A percentile compares a stretch with the other conserved stretches of the same genome.
Evolutionary conservation across 306 rosid genomes (phyloP).

Genomic region (Cucurbita pepo): DNA sequence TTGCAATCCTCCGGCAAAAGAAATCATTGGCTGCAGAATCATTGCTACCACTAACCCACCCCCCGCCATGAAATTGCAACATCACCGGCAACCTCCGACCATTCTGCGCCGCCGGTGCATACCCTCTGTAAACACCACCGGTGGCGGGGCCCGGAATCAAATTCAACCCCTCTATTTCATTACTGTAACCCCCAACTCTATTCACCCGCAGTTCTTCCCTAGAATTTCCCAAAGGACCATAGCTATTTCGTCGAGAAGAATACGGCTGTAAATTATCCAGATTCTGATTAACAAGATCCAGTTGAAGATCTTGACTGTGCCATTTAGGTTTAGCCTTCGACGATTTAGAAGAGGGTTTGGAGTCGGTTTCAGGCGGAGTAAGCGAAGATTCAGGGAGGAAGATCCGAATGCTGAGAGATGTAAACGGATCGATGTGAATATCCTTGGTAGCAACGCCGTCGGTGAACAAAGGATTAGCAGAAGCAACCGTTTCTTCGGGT

Average conservation of each 20-base stretch:
- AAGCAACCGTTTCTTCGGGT: slow-evolving; percentile 57
- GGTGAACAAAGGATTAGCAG: slow-evolving; percentile 55
- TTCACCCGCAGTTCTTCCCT: slow-evolving; percentile 31
- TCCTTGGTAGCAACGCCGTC: slow-evolving; percentile 96
- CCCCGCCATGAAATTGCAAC: slow-evolving; percentile 93
- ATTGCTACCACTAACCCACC: slow-evolving; percentile 93
- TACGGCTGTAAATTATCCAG: not conserved
- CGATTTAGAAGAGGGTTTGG: slow-evolving; percentile 23
- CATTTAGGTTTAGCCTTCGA: slow-evolving; percentile 13
- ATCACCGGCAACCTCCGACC: slow-evolving; percentile 55
- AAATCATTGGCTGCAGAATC: slow-evolving; percentile 67
- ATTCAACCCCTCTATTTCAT: slow-evolving; percentile 41
- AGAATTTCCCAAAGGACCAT: slow-evolving; percentile 13
- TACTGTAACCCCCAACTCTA: slow-evolving; percentile 20
- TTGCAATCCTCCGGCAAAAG: slow-evolving; percentile 72
- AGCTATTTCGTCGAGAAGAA: slow-evolving; percentile 36
- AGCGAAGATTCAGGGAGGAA: slow-evolving; percentile 91
- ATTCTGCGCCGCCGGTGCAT: slow-evolving; percentile 32
- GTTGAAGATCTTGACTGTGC: slow-evolving; percentile 16
- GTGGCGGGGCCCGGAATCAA: slow-evolving; percentile 19
- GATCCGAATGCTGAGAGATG: slow-evolving; percentile 70
- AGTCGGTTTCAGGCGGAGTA: slow-evolving; percentile 33
- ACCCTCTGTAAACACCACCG: slow-evolving; percentile 49
- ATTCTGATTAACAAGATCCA: slow-evolving; percentile 8
- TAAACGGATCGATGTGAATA: slow-evolving; percentile 67